phyloP scores from a whole-genome alignment of 1,139 yeast genomes.

The Candida gigantensis region DNA sequence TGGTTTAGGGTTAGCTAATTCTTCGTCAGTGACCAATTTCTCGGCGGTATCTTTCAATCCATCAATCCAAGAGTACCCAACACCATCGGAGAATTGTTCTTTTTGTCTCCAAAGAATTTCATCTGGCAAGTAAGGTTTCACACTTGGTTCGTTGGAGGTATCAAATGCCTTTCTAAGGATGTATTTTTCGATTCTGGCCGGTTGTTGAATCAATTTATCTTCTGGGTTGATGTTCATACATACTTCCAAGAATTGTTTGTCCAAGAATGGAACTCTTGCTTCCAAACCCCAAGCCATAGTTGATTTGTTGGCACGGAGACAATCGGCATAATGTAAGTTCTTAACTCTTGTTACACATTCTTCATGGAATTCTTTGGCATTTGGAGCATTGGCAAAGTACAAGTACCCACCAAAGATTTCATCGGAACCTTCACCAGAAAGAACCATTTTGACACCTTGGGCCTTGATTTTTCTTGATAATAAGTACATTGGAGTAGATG shows the following conservation, averaged over 20 bases:
- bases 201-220: conserved; percentile 77
- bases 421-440: conserved; percentile 98
- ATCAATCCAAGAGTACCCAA: conserved; percentile 99
- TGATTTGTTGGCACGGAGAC: conserved; percentile 98
- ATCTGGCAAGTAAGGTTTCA: conserved; percentile 84
- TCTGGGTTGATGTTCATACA: conserved; percentile 94
- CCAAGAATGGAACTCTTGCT: conserved; percentile 99
- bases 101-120: conserved; percentile 99
- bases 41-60: conserved; percentile 96
- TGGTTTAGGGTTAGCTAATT: conserved; percentile 84
- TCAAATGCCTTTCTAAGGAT: conserved; percentile 96
- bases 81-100: conserved; percentile 99
- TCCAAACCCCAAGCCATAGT: conserved; percentile 99
- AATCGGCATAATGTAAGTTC: conserved; percentile 95
- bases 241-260: conserved; percentile 85
- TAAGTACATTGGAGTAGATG: conserved; percentile 98
- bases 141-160: conserved; percentile 69
- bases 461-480: conserved; percentile 97
- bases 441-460: conserved; percentile 98
- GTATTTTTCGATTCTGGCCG: conserved; percentile 88
- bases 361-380: conserved; percentile 85
- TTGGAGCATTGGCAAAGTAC: conserved; percentile 96
- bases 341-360: conserved; percentile 95
- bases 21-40: conserved; percentile 80
- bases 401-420: conserved; percentile 98